Conservation (phyloP, 768 basidiomycete genomes). For the Phylloporus scabripes region DNA sequence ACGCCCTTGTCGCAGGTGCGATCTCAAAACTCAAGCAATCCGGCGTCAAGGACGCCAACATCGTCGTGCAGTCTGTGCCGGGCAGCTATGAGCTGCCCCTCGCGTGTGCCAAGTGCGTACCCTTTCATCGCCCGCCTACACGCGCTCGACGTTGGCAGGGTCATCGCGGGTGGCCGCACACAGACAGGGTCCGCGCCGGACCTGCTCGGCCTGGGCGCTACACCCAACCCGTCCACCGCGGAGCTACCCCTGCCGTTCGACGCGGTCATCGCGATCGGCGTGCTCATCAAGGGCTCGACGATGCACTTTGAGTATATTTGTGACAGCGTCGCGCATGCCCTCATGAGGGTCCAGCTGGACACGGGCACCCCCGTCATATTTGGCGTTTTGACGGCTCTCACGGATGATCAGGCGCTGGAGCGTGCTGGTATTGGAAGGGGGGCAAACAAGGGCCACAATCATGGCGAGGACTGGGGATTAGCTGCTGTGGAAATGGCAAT, state of each 20-base stretch:
- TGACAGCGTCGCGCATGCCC: slow-evolving; percentile 85
- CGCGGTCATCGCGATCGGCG: slow-evolving; percentile 95
- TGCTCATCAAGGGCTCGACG: slow-evolving; percentile 95
- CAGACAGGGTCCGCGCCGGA: slow-evolving; percentile 79
- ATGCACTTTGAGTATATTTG: slow-evolving; percentile 99
- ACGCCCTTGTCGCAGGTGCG: slow-evolving; percentile 77
- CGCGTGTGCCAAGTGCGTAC: slow-evolving; percentile 76
- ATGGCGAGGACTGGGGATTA: slow-evolving; percentile 96
- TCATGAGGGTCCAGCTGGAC: slow-evolving; percentile 94
- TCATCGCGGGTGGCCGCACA: slow-evolving; percentile 83
- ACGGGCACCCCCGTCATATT: slow-evolving; percentile 93
- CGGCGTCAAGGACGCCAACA: slow-evolving; percentile 88
- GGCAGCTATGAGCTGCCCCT: slow-evolving; percentile 93
- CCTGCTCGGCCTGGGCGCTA: slow-evolving; percentile 47
- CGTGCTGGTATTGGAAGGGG: slow-evolving; percentile 82
- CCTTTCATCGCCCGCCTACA: neutral
- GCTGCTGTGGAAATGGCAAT: slow-evolving; percentile 93
- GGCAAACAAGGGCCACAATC: slow-evolving; percentile 81
- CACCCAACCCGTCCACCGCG: slow-evolving; percentile 28
- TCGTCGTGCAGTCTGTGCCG: slow-evolving; percentile 86
- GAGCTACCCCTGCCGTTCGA: slow-evolving; percentile 69
- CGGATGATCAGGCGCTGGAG: slow-evolving; percentile 91
- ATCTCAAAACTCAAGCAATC: slow-evolving; percentile 72
- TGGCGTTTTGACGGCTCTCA: slow-evolving; percentile 89
- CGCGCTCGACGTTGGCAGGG: slow-evolving; percentile 40